Base-by-base conservation (phyloP, 768 basidiomycete genomes). In the Auricularia sp. region DNA sequence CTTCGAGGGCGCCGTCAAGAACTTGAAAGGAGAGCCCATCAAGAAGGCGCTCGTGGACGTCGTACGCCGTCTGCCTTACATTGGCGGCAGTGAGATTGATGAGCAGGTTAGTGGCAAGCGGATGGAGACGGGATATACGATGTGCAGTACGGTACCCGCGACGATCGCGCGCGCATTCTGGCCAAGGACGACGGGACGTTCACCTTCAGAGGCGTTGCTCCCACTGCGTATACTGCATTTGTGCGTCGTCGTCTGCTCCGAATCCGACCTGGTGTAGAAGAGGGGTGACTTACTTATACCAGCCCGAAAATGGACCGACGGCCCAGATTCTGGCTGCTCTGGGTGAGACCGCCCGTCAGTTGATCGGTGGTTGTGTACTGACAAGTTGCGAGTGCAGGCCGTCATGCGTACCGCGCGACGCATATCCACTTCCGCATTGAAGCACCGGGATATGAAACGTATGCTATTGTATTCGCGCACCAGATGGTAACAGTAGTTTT, bases 51-150 rank as follows among this genome's bases (percentile, higher is more conserved):
- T 71, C 33, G 71, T 74, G 33, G 77, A 79, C 42, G 73, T 77
- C 34, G 74, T 75, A n/a, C 64, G 73, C 62, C 6, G 18, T 10
- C 12, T 14, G 8, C 14, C 18, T 51, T 18, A 18, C 47, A 51
- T 51, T 29, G 29, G 29, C 29, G 2, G 53, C 62, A 12, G 18
- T 18, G 33, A 60, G 21, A 62, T 29, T 29, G 29, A 29, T 29
- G 29, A 29, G 29, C 29, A 29, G 29, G 29, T 29, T 29, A 75
- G 74, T 79, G 77, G 77, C 77, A 78, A 70, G 75, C 77, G 34
- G 77, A 77, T 67, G 76, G 74, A 12, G 76, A 77, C 51, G 76
- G 77, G 29, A 64, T 76, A 21, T 76, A 74, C 66, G 75, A 76
- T 61, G 72, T 75, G 23, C 73, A 74, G 58, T 74, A 74, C 54